phyloP scores from a whole-genome alignment of 2,329 filamentous ascomycete species.

The Rutstroemia sydowiana region DNA sequence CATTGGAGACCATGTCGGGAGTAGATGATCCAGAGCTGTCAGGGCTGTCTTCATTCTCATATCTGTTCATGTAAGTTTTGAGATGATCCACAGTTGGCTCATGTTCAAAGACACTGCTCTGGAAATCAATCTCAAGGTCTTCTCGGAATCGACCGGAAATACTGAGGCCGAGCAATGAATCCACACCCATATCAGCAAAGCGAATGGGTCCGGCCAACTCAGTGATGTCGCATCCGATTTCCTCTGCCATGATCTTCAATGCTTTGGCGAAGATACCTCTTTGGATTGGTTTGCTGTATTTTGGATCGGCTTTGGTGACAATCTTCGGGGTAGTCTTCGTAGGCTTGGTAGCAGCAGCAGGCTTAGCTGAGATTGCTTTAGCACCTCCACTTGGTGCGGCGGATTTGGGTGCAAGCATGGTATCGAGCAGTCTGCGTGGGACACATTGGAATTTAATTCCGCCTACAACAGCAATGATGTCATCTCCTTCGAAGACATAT shows the following conservation, averaged over 20 bases:
- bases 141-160: constrained; percentile 49
- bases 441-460: constrained; percentile 22
- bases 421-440: constrained; percentile 9
- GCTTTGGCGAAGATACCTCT: constrained; percentile 19
- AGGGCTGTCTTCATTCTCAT: neutral
- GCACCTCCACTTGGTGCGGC: neutral
- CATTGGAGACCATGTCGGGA: constrained; percentile 3
- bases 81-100: constrained; percentile 12
- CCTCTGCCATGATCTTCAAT: constrained; percentile 51
- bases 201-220: constrained; percentile 48
- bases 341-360: neutral
- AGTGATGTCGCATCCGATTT: constrained; percentile 45
- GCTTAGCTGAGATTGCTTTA: neutral
- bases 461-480: constrained; percentile 30
- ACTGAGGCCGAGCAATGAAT: constrained; percentile 50
- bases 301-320: neutral
- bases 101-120: constrained; percentile 41
- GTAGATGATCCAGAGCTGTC: constrained; percentile 3
- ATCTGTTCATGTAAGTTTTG: constrained; percentile 8
- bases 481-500: constrained; percentile 31
- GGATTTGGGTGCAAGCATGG: constrained; percentile 7
- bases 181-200: constrained; percentile 51
- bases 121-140: constrained; percentile 44
- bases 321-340: neutral
- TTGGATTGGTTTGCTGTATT: constrained; percentile 25